These are phyloP conservation scores for Hypoxylon crocopeplum DNA, from an alignment of 495 filamentous ascomycete genomes.

Conservation along the genomic window DNA sequence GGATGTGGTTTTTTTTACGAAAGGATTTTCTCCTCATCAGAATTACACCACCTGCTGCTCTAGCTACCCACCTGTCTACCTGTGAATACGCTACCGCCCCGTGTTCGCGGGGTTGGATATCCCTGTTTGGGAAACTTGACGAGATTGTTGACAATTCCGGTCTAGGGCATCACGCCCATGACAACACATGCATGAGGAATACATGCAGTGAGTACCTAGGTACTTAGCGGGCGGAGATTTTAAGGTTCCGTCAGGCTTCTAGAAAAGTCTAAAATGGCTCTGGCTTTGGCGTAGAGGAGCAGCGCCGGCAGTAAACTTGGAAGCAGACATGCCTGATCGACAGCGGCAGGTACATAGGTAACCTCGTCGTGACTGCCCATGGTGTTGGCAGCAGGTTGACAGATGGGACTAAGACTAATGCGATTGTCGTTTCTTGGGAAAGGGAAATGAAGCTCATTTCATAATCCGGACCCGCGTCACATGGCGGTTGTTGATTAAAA, in stretches of 20 bases:
- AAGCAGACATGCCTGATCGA: too few relatives aligned
- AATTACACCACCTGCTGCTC: too few relatives aligned
- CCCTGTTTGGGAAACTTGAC: conserved; percentile 4
- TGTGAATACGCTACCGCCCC: too few relatives aligned
- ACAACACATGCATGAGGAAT: conserved; percentile 15
- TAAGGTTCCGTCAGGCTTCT: conserved; percentile 33
- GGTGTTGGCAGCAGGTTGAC: background rate
- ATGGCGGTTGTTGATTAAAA: conserved; percentile 26
- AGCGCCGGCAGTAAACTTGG: too few relatives aligned
- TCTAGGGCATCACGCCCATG: conserved; percentile 8
- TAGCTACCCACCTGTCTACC: too few relatives aligned
- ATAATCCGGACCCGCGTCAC: conserved; percentile 27
- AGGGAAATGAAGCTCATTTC: conserved; percentile 38
- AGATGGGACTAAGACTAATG: background rate
- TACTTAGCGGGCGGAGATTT: conserved; percentile 25
- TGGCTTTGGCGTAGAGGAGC: too few relatives aligned
- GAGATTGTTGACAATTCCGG: conserved; percentile 21
- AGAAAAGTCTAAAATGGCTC: conserved; percentile 36
- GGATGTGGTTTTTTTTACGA: too few relatives aligned
- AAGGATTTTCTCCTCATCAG: too few relatives aligned
- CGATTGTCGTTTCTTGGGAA: background rate
- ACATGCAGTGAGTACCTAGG: background rate
- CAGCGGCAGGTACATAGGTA: background rate
- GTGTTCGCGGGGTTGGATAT: conserved; percentile 11
- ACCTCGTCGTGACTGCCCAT: too few relatives aligned